Conservation (phyloP, 1,284 basidiomycete species). For the Austroboletus niveus region DNA sequence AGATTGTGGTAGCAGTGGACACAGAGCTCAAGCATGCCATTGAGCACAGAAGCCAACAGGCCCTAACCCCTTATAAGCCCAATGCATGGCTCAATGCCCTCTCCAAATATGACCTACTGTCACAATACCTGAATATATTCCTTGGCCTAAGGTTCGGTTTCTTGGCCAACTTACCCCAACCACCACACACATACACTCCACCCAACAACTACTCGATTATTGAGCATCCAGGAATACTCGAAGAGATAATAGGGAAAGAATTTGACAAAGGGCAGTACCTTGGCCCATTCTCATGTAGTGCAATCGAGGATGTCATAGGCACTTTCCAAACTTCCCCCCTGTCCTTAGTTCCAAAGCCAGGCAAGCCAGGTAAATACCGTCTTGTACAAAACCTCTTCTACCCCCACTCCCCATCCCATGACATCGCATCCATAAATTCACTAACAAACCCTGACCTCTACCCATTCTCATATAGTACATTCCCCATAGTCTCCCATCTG, state of each 20-base stretch:
- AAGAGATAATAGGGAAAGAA: no score
- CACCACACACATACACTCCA: no score
- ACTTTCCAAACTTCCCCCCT: constrained; percentile 41
- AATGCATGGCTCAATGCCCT: neutral
- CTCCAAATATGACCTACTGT: neutral
- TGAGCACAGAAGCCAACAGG: neutral
- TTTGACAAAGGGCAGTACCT: neutral
- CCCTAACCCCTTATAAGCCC: neutral
- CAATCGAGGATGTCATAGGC: constrained; percentile 22
- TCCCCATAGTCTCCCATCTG: neutral
- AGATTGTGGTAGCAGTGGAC: neutral
- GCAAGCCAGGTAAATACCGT: constrained; percentile 34
- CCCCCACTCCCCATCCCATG: constrained; percentile 14
- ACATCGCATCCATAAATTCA: constrained; percentile 38
- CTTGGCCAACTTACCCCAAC: no score
- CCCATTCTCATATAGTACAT: neutral
- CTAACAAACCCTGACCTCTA: constrained; percentile 30
- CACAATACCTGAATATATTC: neutral
- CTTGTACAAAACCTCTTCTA: constrained; percentile 23
- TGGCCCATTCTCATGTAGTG: neutral
- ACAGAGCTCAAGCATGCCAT: neutral
- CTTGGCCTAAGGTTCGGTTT: no score
- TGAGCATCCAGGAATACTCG: no score
- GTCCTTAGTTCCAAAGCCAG: constrained; percentile 32
- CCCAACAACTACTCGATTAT: no score